phyloP scores from a whole-genome alignment of 768 basidiomycete species.

The Boletus rufocinnamomeus region DNA sequence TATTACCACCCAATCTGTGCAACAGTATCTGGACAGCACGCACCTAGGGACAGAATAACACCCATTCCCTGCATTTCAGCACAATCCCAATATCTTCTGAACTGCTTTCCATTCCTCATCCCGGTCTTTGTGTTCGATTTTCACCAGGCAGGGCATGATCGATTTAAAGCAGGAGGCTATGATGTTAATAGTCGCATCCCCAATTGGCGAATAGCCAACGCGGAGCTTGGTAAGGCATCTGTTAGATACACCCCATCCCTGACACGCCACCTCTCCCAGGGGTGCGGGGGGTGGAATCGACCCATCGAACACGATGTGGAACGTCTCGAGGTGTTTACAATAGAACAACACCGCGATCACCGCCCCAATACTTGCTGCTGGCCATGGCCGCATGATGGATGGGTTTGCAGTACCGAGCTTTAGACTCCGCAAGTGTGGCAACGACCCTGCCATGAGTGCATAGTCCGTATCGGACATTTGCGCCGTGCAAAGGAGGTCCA shows the following conservation, averaged over 20 bases:
- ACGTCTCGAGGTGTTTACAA: constrained; percentile 16
- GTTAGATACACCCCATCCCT: constrained; percentile 12
- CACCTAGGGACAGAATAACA: neutral
- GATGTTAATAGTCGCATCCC: neutral
- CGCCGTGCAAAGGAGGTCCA: constrained; percentile 19
- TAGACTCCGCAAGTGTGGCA: constrained; percentile 11
- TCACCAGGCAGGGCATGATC: constrained; percentile 16
- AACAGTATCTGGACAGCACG: neutral
- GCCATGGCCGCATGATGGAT: constrained; percentile 1
- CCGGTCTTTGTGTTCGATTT: neutral
- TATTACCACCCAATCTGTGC: no score
- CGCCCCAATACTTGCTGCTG: constrained; percentile 10
- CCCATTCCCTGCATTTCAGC: neutral
- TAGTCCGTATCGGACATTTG: constrained; percentile 14
- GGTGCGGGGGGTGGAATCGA: neutral
- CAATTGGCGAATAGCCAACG: constrained; percentile 23
- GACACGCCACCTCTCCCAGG: neutral
- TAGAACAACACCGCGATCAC: constrained; percentile 15
- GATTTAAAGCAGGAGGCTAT: constrained; percentile 16
- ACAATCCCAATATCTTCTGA: constrained; percentile 3
- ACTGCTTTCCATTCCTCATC: constrained; percentile 12
- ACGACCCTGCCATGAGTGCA: constrained; percentile 11
- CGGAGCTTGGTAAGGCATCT: constrained; percentile 10
- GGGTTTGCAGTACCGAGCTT: constrained; percentile 19
- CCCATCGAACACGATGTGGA: constrained; percentile 25